These are phyloP conservation scores for Penicillium turbatum DNA, from an alignment of 495 filamentous ascomycete genomes.

Conservation along the genomic window DNA sequence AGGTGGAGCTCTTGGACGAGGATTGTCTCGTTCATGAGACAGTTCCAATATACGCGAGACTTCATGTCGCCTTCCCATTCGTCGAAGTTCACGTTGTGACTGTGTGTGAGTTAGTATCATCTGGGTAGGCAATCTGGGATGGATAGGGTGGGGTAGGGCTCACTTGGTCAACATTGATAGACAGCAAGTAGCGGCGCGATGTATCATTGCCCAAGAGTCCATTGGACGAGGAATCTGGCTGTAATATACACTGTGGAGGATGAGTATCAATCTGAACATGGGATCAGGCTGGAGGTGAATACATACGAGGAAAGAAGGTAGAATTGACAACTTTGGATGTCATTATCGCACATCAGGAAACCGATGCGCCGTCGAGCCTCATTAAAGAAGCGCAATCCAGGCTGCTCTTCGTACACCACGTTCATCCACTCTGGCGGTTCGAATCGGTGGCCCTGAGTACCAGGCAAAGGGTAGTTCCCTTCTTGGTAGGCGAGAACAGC, in stretches of 20 bases:
- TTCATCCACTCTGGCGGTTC: constrained; percentile 44
- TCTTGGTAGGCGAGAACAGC: constrained; percentile 43
- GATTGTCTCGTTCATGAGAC: constrained; percentile 48
- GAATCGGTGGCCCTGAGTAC: constrained; percentile 31
- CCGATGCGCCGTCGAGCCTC: constrained; percentile 45
- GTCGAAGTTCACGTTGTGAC: constrained; percentile 43
- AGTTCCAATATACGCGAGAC: constrained; percentile 48
- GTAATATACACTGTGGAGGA: constrained; percentile 30
- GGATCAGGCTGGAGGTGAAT: neutral
- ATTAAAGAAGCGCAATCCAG: constrained; percentile 45
- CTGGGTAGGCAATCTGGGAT: neutral
- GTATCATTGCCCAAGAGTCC: constrained; percentile 47
- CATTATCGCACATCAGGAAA: constrained; percentile 46
- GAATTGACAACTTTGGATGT: constrained; percentile 46
- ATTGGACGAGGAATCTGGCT: constrained; percentile 45
- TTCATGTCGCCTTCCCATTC: constrained; percentile 51
- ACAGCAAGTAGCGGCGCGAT: constrained; percentile 45
- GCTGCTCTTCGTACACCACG: constrained; percentile 39
- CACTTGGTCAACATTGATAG: constrained; percentile 47
- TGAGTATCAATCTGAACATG: constrained; percentile 7
- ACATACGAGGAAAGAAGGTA: constrained; percentile 44
- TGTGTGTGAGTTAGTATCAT: constrained; percentile 15
- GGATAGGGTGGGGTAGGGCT: constrained; percentile 3
- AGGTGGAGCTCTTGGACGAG: constrained; percentile 46
- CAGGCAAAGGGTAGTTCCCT: constrained; percentile 43